Evolutionary conservation across 345 rosid genomes (phyloP).

Genomic region (Melaleuca quinquenervia): DNA sequence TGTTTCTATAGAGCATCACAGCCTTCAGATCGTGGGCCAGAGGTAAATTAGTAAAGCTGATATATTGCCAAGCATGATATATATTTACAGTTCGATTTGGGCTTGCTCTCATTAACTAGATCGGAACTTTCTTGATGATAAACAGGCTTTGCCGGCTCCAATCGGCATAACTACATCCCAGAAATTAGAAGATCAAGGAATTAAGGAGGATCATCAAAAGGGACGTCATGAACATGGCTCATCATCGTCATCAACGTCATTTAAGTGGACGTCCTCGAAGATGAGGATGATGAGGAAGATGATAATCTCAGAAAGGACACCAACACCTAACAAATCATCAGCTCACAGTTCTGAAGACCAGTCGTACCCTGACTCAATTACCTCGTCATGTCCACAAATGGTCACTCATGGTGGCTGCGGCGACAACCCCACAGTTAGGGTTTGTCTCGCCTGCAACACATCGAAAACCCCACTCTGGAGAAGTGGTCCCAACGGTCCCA

Average conservation of each 20-base stretch:
- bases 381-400: neutral
- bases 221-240: neutral
- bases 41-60: neutral
- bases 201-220: neutral
- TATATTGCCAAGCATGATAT: neutral
- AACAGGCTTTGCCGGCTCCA: neutral
- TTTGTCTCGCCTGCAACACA: conserved; percentile 86
- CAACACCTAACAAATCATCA: neutral
- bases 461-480: conserved; percentile 97
- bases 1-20: neutral
- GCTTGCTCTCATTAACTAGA: neutral
- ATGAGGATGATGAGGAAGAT: conserved; percentile 79
- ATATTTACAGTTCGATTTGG: neutral
- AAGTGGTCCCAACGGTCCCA: conserved; percentile 91
- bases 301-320: conserved; percentile 12
- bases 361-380: neutral
- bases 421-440: conserved; percentile 23
- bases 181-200: neutral
- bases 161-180: neutral
- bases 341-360: neutral
- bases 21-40: neutral
- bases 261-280: conserved; percentile 79
- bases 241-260: neutral
- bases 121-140: neutral
- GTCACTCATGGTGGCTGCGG: neutral